Evolutionary conservation across 2,329 filamentous ascomycete genomes (phyloP), one percentile per base, ranked within the genome.

Genomic region (Sclerotinia minor): DNA sequence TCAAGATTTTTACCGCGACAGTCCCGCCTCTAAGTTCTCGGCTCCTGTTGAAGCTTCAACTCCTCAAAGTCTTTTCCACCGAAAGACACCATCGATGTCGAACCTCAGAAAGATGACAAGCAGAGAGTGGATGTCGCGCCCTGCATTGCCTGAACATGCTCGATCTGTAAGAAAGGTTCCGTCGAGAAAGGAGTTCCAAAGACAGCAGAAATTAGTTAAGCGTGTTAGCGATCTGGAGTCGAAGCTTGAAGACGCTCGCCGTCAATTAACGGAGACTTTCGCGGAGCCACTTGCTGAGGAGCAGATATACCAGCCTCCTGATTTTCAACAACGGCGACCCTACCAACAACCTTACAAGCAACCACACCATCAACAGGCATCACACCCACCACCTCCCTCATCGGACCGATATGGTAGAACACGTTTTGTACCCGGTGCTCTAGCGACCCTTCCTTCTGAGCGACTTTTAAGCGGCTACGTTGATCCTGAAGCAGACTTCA

Each of bases 161-260:
- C 47, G 24, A 29, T 53, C 66, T 64, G 69, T 70, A 45, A 81
- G 80, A 68, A 80, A 79, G 52, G 80, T 83, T 32, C 80, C 81
- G 3, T 86, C 84, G 2, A 84, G 83, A 72, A 84, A 83, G 71
- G 86, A 88, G 64, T 77, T 88, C 7, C 79, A 83, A 61, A 83
- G 82, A 72, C 84, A 88, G 72, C 79, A 82, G 68, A 87, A 85
- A 70, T 77, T 89, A 44, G 79, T 81, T 52, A 87, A 86, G 77
- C 82, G 84, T 64, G 85, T 89, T 41, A 87, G 84, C 71, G 82
- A 88, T 71, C 80, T 89, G 17, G 86, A 89, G 72, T 75, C 79
- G 17, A 87, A 88, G 74, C 80, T 89, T 41, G 79, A 84, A 21
- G 80, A 81, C 47, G 85, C 85, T 11, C 81, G 84, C 45, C 80